phyloP scores from a whole-genome alignment of 371 early-diverging fungal species.

The Mucor saturninus region DNA sequence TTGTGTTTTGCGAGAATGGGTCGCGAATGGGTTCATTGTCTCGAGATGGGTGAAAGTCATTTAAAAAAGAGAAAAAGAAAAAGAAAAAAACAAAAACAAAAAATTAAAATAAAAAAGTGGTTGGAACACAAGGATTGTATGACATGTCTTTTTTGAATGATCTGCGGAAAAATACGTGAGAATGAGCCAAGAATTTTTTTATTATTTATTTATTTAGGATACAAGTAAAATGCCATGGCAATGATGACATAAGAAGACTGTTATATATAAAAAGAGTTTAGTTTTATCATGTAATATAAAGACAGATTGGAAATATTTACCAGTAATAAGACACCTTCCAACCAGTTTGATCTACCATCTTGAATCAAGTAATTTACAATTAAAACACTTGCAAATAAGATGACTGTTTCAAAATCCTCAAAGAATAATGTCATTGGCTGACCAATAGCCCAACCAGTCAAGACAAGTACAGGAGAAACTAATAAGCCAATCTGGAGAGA shows the following conservation, averaged over 20 bases:
- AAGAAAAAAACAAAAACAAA: slow-evolving; percentile 1
- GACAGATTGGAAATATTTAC: slow-evolving; percentile 1
- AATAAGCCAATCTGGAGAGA: slow-evolving; percentile 89
- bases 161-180: not conserved
- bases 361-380: slow-evolving; percentile 81
- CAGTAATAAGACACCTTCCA: slow-evolving; percentile 83
- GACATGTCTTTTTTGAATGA: not conserved
- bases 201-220: slow-evolving; percentile 13
- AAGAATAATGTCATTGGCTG: slow-evolving; percentile 83
- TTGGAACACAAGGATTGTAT: not conserved
- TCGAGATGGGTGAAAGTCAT: slow-evolving; percentile 7
- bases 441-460: slow-evolving; percentile 85
- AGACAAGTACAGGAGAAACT: slow-evolving; percentile 84
- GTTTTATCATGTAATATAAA: not conserved
- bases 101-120: not conserved
- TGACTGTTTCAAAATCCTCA: slow-evolving; percentile 79
- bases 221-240: slow-evolving; percentile 23
- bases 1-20: slow-evolving; percentile 16
- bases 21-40: not conserved
- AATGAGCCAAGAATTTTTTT: not conserved
- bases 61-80: not conserved
- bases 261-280: not conserved
- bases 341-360: slow-evolving; percentile 81
- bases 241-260: slow-evolving; percentile 24
- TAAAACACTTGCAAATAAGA: slow-evolving; percentile 83